Evolutionary conservation across 345 rosid species (phyloP), one percentile per base, ranked within the genome.

Genomic region (Barbarea vulgaris): DNA sequence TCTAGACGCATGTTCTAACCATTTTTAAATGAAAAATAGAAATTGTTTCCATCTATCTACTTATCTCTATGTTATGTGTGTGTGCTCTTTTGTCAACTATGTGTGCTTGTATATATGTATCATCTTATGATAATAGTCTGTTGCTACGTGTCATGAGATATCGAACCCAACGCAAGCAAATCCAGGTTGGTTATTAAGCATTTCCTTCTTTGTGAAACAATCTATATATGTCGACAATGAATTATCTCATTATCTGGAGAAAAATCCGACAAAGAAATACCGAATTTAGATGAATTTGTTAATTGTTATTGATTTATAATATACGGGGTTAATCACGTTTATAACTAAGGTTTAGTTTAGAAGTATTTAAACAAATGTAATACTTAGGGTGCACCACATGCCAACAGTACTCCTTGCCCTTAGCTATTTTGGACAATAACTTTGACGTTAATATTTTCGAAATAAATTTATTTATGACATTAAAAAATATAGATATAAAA

Each of bases 121-220:
- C 46, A 42, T 44, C 8, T 50, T 14, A 41, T 28, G n/a, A 30
- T 56, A 9, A 0, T 13, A 37, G 48, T 57, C 10, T 57, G 67
- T 59, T 22, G 47, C 65, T 60, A 60, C 68, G 68, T 60, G 60
- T 48, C 75, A 2, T 48, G 18, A 59, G 27, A 47, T 22, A 21
- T 71, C 48, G 36, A 47, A 33, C 9, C 10, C 58, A 59, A 59
- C 56, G 74, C 39, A 69, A 39, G 73, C 53, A 57, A 36, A 31
- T 44, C 37, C 73, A 55, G 72, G 34, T 67, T 52, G 36, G 34
- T 53, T 53, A 27, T 37, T 68, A 3, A 31, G 37, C 61, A 65
- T 1, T 53, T 67, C 52, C 62, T 17, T 39, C 17, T 54, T 12
- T 19, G 30, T 39, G 9, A 53, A 67, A 14, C 48, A 67, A 67